Conservation (phyloP, 352 stramenopile species). For the Phytophthora capsici region DNA sequence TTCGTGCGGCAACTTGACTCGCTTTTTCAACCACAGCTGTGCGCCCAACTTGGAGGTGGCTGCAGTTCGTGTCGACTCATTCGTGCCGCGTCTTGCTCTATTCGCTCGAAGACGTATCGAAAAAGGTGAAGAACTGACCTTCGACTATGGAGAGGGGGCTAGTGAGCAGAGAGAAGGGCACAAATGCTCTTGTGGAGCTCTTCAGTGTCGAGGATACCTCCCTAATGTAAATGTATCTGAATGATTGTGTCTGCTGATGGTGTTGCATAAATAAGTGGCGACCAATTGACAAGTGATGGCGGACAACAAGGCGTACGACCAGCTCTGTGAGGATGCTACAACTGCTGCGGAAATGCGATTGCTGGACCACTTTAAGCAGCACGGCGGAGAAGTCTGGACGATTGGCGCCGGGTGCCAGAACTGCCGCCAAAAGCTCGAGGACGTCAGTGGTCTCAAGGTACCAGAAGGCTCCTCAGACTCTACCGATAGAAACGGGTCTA, state of each 20-base stretch:
- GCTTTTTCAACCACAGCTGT: conserved; percentile 82
- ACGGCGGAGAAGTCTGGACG: conserved; percentile 77
- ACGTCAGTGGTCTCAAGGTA: conserved; percentile 60
- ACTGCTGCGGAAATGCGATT: conserved; percentile 68
- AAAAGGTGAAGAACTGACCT: conserved; percentile 56
- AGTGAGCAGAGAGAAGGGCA: not conserved
- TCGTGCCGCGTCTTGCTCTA: conserved; percentile 65
- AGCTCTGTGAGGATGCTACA: conserved; percentile 65
- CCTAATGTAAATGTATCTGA: conserved; percentile 30
- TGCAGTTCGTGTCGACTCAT: conserved; percentile 61
- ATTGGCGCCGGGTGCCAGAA: conserved; percentile 65
- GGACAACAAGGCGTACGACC: conserved; percentile 69
- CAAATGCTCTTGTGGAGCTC: conserved; percentile 38
- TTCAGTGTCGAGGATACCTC: conserved; percentile 42
- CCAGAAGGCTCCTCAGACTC: not conserved
- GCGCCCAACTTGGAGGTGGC: conserved; percentile 54
- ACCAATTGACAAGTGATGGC: conserved; percentile 20
- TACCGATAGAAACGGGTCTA: not conserved
- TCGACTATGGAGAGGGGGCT: conserved; percentile 56
- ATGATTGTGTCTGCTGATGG: too few species aligned
- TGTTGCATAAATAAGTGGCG: not conserved
- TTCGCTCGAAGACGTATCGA: conserved; percentile 44
- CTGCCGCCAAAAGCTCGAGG: conserved; percentile 55
- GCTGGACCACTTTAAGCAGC: conserved; percentile 79
- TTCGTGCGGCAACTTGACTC: conserved; percentile 54